Evolutionary conservation across 129 eudicot species (phyloP).

Genomic region (Smallanthus sonchifolius): DNA sequence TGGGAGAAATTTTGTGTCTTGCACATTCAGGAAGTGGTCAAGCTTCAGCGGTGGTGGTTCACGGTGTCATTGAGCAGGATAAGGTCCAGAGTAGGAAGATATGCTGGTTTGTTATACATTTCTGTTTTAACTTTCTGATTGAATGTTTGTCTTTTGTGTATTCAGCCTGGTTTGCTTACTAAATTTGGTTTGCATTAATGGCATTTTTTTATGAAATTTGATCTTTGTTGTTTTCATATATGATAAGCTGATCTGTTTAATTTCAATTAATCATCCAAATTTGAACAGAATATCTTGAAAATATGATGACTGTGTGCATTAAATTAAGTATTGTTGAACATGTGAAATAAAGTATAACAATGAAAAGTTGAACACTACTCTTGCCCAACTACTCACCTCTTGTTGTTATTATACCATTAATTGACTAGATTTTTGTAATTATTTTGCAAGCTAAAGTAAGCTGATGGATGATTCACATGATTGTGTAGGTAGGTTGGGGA

Average conservation of each 20-base stretch:
- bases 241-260: not conserved
- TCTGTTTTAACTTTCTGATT: constrained; percentile 23
- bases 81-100: not conserved
- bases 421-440: not conserved
- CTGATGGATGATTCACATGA: constrained; percentile 6
- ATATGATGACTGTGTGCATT: not conserved
- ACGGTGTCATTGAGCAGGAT: constrained; percentile 11
- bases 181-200: not conserved
- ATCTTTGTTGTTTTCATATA: not conserved
- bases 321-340: not conserved
- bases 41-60: constrained; percentile 41
- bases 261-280: not conserved
- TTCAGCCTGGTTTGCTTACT: not conserved
- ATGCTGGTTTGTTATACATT: constrained; percentile 9
- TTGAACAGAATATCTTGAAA: not conserved
- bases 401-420: not conserved
- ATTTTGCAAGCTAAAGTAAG: not conserved
- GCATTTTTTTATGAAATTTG: not conserved
- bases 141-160: not conserved
- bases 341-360: not conserved
- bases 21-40: constrained; percentile 5
- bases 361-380: not conserved
- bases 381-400: not conserved
- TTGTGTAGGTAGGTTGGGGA: not conserved
- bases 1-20: constrained; percentile 1